Conservation (phyloP, 345 rosid genomes). For the Eucalyptus polyanthemos region DNA sequence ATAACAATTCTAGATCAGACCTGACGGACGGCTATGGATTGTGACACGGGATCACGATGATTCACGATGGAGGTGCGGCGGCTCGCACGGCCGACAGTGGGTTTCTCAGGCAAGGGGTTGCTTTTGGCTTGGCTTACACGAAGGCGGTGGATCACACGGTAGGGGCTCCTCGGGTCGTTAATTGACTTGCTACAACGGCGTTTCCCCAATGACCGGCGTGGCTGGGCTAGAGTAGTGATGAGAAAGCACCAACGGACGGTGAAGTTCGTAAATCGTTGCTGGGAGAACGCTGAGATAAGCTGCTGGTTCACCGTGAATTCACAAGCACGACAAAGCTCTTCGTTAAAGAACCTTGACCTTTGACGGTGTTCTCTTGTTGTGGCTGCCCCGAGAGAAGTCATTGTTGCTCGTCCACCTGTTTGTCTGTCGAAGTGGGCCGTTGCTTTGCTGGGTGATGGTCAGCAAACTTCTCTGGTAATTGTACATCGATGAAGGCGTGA, state of each 20-base stretch:
- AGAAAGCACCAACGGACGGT: background rate
- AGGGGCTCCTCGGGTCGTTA: background rate
- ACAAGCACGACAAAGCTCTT: background rate
- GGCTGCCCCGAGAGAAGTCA: background rate
- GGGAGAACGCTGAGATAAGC: background rate
- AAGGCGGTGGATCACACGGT: background rate
- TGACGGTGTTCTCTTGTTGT: background rate
- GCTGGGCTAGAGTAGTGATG: background rate
- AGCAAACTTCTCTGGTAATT: background rate
- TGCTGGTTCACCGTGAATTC: background rate
- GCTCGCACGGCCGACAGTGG: background rate
- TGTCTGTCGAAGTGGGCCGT: background rate
- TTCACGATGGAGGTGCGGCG: background rate
- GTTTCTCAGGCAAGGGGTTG: background rate
- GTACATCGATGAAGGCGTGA: background rate
- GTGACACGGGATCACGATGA: background rate
- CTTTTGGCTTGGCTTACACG: background rate
- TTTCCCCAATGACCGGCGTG: background rate
- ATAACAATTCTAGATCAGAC: background rate
- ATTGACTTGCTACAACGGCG: background rate
- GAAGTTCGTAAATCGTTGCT: background rate
- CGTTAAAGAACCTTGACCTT: background rate
- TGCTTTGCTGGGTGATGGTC: background rate
- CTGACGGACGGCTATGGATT: background rate
- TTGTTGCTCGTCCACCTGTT: background rate